Percentiles rank a stretch among this genome's conserved stretches.
phyloP scores from a whole-genome alignment of 768 basidiomycete genomes.

The Hydnomerulius pinastri region DNA sequence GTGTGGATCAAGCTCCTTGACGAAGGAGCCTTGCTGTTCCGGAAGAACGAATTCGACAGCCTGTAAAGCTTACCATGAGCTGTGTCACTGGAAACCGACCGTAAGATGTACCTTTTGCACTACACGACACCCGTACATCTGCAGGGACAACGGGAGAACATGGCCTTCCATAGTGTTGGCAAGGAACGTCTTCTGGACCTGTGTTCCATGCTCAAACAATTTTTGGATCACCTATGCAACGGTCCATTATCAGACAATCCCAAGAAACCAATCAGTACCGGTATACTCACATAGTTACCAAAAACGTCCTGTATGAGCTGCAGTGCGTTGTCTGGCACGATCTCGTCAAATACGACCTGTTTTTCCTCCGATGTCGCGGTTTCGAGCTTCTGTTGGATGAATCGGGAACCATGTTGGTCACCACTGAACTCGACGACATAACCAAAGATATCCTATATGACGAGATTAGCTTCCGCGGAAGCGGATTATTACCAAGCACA shows the following conservation, averaged over 20 bases:
- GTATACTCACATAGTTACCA: slow-evolving; percentile 83
- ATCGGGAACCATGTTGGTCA: slow-evolving; percentile 97
- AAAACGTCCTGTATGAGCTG: slow-evolving; percentile 90
- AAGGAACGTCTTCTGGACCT: slow-evolving; percentile 69
- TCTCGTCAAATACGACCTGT: slow-evolving; percentile 82
- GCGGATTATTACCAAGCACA: slow-evolving; percentile 20
- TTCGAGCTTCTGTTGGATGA: slow-evolving; percentile 89
- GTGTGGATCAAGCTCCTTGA: slow-evolving; percentile 77
- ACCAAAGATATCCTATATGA: slow-evolving; percentile 76
- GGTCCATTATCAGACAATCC: slow-evolving; percentile 11
- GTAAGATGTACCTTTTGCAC: slow-evolving; percentile 74
- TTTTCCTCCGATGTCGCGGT: slow-evolving; percentile 76
- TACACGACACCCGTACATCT: slow-evolving; percentile 97
- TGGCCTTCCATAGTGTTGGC: slow-evolving; percentile 76
- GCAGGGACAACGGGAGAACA: slow-evolving; percentile 73
- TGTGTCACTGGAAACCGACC: not conserved
- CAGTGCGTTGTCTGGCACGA: slow-evolving; percentile 72
- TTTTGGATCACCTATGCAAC: slow-evolving; percentile 83
- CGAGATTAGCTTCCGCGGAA: slow-evolving; percentile 4
- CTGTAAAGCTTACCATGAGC: slow-evolving; percentile 40
- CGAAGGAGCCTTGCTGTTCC: slow-evolving; percentile 75
- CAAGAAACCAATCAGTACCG: not conserved
- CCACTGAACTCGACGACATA: slow-evolving; percentile 88
- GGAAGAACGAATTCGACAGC: slow-evolving; percentile 80
- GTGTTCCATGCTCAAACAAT: slow-evolving; percentile 84